These are phyloP conservation scores for Lentinula edodes DNA, from an alignment of 768 basidiomycete species.

Conservation along the genomic window DNA sequence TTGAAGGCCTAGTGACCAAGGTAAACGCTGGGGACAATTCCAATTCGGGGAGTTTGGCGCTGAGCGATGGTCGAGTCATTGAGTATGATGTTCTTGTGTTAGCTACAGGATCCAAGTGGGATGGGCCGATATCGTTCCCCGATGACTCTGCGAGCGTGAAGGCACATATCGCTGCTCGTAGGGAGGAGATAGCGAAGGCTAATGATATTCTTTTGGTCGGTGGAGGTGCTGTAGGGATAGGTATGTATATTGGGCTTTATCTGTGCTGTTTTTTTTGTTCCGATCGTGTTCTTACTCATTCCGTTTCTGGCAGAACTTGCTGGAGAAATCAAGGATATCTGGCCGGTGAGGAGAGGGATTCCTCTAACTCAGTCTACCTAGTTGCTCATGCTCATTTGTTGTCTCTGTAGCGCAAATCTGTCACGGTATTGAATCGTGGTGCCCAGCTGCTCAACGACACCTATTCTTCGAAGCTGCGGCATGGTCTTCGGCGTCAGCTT, in stretches of 20 bases:
- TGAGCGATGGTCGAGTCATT: conserved; percentile 45
- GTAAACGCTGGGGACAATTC: conserved; percentile 21
- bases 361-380: too few species aligned
- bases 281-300: too few species aligned
- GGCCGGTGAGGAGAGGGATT: conserved; percentile 16
- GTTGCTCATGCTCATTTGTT: conserved; percentile 13
- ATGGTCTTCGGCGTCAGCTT: too few species aligned
- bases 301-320: conserved; percentile 16
- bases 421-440: too few species aligned
- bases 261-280: background rate
- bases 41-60: conserved; percentile 40
- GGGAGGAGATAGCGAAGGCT: conserved; percentile 29
- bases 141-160: conserved; percentile 25
- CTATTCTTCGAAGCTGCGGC: too few species aligned
- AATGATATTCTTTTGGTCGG: conserved; percentile 47
- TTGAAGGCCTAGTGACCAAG: conserved; percentile 31
- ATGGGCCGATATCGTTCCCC: conserved; percentile 45
- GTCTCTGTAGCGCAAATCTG: too few species aligned
- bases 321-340: conserved; percentile 18
- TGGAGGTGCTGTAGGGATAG: conserved; percentile 52
- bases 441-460: too few species aligned
- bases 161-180: conserved; percentile 22
- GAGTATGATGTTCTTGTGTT: conserved; percentile 54
- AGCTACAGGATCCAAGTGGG: conserved; percentile 53
- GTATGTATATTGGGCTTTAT: conserved; percentile 24